Evolutionary conservation across 2,329 filamentous ascomycete genomes (phyloP).

Genomic region (Fusarium hainanense): DNA sequence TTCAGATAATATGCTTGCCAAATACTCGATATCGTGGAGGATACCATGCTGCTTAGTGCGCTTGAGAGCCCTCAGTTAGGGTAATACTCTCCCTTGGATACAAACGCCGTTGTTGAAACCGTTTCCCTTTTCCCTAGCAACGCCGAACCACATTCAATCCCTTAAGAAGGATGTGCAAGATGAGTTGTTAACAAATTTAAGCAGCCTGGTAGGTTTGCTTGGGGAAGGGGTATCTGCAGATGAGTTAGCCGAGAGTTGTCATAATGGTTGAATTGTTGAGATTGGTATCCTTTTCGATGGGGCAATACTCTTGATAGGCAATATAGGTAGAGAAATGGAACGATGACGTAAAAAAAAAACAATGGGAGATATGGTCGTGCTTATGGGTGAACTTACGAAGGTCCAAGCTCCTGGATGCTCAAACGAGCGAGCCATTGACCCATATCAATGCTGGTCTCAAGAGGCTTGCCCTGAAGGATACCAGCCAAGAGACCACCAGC

Average conservation of each 20-base stretch:
- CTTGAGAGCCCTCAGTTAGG: slow-evolving; percentile 47
- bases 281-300: slow-evolving; percentile 28
- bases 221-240: slow-evolving; percentile 78
- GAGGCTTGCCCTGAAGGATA: slow-evolving; percentile 82
- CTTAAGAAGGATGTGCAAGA: slow-evolving; percentile 42
- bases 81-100: slow-evolving; percentile 48
- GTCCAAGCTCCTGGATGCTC: slow-evolving; percentile 94
- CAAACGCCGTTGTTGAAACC: slow-evolving; percentile 67
- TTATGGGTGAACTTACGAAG: slow-evolving; percentile 76
- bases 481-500: slow-evolving; percentile 94
- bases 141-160: slow-evolving; percentile 53
- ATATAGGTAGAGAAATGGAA: slow-evolving; percentile 37
- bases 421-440: slow-evolving; percentile 96
- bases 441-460: slow-evolving; percentile 85
- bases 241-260: slow-evolving; percentile 35
- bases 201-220: slow-evolving; percentile 78
- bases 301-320: slow-evolving; percentile 28
- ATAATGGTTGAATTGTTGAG: slow-evolving; percentile 10
- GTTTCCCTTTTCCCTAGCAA: slow-evolving; percentile 57
- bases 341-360: slow-evolving; percentile 7
- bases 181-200: slow-evolving; percentile 44
- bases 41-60: slow-evolving; percentile 52
- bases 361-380: slow-evolving; percentile 14
- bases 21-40: slow-evolving; percentile 56
- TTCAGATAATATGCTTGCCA: slow-evolving; percentile 46